Conservation (phyloP, 2,329 filamentous ascomycete genomes). For the Botrytis fragariae region DNA sequence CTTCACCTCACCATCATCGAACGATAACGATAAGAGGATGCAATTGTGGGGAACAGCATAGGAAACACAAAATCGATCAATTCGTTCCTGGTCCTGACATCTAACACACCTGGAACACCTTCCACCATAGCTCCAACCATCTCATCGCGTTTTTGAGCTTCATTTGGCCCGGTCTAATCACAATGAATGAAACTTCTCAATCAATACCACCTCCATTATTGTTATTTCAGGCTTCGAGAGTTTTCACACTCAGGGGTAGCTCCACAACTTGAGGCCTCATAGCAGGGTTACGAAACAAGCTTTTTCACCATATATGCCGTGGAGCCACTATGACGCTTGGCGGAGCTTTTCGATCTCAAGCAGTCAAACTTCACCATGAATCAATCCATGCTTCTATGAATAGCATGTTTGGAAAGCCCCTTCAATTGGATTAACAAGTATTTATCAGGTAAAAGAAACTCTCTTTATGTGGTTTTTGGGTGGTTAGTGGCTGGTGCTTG, state of each 20-base stretch:
- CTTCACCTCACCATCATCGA: neutral
- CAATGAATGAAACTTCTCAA: neutral
- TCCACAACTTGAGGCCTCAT: neutral
- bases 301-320: conserved; percentile 6
- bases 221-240: neutral
- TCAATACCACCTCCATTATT: neutral
- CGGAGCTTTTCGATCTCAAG: neutral
- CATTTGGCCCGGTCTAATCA: neutral
- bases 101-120: neutral
- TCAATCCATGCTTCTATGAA: conserved; percentile 6
- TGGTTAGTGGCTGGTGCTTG: neutral
- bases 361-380: neutral
- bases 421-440: neutral
- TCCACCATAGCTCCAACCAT: neutral
- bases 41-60: neutral
- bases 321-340: conserved; percentile 18
- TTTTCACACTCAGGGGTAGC: neutral
- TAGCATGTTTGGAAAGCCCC: neutral
- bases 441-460: conserved; percentile 7
- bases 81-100: neutral
- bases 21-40: conserved; percentile 7
- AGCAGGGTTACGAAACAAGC: conserved; percentile 21
- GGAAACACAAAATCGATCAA: neutral
- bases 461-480: neutral
- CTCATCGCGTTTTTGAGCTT: neutral